Base-by-base conservation (phyloP, 306 rosid genomes). In the Citrullus amarus region DNA sequence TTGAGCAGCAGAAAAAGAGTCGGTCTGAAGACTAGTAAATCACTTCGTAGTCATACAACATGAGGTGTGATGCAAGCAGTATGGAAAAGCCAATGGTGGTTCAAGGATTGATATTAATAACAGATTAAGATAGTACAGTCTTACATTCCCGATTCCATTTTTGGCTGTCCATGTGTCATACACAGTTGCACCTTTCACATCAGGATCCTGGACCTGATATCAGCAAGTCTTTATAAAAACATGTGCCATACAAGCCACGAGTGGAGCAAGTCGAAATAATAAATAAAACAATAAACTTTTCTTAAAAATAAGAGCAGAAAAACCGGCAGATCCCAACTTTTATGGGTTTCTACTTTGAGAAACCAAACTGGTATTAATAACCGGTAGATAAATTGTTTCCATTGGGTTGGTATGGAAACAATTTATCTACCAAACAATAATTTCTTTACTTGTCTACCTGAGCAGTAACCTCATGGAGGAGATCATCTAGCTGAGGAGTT, bases 141-240 rank as follows among this genome's bases (percentile, higher is more conserved):
- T 61, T 88, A 92, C 98, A 82, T 80, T 83, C 32, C 74, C 70
- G 46, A 82, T 72, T 51, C 77, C 83, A 85, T 72, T 69, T 80
- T 78, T 51, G 2, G 86, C 77, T 50, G 85, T 82, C 97, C 95
- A 94, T 32, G 79, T 85, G 62, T 85, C 89, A 78, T 85, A 84
- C 17, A 95, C 61, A 4, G 93, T 87, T 44, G 76, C 82, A 68
- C 85, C 89, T 79, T 84, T 84, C 6, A 82, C 63, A 55, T 95
- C 98, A 17, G 98, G 98, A 87, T 95, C 98, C 80, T 89, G 84
- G 61, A 94, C 93, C 98, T 94, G 93, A 82, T 86, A 76, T 77
- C 75, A 78, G 78, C 55, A 57, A 81, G 78, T 41, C 60, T 9
- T 66, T 32, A 69, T 43, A 76, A 75, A 57, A 16, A 55, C 39